Conservation (phyloP, 352 stramenopile species). For the Globisporangium irregulare region DNA sequence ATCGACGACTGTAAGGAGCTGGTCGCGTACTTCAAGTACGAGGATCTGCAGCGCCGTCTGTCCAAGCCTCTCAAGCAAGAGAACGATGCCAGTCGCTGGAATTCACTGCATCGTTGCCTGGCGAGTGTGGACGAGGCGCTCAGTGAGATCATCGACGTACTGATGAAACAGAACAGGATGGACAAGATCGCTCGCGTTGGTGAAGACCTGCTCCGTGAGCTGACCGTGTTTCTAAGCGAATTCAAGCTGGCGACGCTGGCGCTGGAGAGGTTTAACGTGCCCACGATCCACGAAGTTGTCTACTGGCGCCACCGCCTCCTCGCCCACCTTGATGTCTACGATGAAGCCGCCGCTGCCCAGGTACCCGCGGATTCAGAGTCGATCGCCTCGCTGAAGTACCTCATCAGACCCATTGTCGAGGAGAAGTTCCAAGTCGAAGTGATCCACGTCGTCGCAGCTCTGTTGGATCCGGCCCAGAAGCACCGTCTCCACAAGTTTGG, state of each 20-base stretch:
- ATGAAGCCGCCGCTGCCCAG: neutral
- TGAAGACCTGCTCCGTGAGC: neutral
- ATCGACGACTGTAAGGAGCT: conserved; percentile 5
- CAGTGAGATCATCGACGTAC: neutral
- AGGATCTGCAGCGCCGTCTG: neutral
- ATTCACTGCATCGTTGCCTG: neutral
- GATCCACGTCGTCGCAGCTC: neutral
- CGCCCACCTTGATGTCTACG: neutral
- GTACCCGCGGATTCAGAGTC: neutral
- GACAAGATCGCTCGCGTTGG: neutral
- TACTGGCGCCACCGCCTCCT: conserved; percentile 8
- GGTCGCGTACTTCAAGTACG: neutral
- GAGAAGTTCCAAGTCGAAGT: neutral
- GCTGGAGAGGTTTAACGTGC: neutral
- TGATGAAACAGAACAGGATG: neutral
- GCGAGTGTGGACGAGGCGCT: neutral
- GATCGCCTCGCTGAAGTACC: neutral
- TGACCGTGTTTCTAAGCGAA: neutral
- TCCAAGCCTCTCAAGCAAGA: neutral
- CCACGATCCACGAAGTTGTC: conserved; percentile 3
- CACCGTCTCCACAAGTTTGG: neutral
- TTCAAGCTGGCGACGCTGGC: neutral
- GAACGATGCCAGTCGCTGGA: neutral
- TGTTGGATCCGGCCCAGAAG: conserved; percentile 6
- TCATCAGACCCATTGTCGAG: neutral